Conservation (phyloP, 1,284 basidiomycete species). For the Laetiporus sulphureus region DNA sequence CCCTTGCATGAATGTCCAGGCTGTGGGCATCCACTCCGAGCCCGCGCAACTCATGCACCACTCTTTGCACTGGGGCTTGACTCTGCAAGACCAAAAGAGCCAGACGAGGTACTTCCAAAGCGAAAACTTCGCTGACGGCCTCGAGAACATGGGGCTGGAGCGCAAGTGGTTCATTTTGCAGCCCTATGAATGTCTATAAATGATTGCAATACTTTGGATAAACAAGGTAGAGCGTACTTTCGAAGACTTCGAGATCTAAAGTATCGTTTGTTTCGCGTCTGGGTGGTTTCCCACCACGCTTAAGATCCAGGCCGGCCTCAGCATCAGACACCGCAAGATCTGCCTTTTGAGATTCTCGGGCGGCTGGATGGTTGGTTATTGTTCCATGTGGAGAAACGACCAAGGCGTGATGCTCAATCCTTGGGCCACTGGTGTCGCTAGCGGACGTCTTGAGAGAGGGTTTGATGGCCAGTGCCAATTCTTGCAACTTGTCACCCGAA, state of each 20-base stretch:
- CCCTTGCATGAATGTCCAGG: constrained; percentile 43
- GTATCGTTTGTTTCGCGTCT: no score
- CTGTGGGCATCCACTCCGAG: constrained; percentile 63
- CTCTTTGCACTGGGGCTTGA: constrained; percentile 48
- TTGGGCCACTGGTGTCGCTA: constrained; percentile 26
- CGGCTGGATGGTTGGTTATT: constrained; percentile 18
- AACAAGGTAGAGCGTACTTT: no score
- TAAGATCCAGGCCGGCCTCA: no score
- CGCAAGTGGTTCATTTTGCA: constrained; percentile 43
- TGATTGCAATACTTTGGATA: no score
- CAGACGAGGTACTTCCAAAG: constrained; percentile 60
- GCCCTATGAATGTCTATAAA: no score
- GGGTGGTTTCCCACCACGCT: no score
- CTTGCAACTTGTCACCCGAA: constrained; percentile 23
- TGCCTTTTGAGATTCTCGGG: no score
- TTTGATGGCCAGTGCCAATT: not conserved
- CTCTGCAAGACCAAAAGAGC: constrained; percentile 64
- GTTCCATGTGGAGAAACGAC: constrained; percentile 46
- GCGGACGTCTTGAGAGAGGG: no score
- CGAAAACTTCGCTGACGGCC: constrained; percentile 62
- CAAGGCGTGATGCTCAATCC: constrained; percentile 53
- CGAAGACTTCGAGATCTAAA: no score
- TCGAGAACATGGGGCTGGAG: constrained; percentile 53
- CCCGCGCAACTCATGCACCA: constrained; percentile 54
- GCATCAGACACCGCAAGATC: no score